Base-by-base conservation (phyloP, 2,329 filamentous ascomycete species). In the Aspergillus pseudoglaucus region DNA sequence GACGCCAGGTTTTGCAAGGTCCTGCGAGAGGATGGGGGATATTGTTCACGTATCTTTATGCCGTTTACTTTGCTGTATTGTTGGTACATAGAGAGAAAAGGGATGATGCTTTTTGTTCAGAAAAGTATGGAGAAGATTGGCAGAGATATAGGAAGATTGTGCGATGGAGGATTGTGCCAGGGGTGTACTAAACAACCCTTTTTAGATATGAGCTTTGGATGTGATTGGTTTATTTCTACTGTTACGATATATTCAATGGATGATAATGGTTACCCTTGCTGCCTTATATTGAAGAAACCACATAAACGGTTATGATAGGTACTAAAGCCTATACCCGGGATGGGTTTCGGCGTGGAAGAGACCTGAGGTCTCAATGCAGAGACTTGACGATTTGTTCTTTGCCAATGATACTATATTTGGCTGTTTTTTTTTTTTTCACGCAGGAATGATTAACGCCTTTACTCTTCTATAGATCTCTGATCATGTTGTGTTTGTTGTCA, bases 11-110 rank as follows among this genome's bases (percentile, higher is more conserved):
- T 0, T 25, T 53, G 1, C 49, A 49, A 17, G 53, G 49, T 6
- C 33, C 39, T 18, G 47, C 53, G 6, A 10, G 23, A 57, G 89
- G 88, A 10, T 94, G 85, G 80, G 89, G 85, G 32, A 87, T 89
- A 5, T 2, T 59, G 22, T 22, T 22, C 22, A 22, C 22, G 22
- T 22, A 22, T 22, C 22, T 22, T 22, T 22, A 22, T 22, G 22
- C 22, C 22, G 22, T 22, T 5, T 22, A 22, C 22, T 22, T 22
- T 22, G 22, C 22, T 22, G 22, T 22, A 22, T 22, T 22, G 22
- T 22, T 22, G 22, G 6, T 22, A 5, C 22, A 22, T 22, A 22
- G 22, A 5, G 22, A 22, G 22, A 22, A 22, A 22, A 22, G 22
- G 22, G 22, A 22, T 22, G 22, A 22, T 22, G 22, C 22, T 4